Conservation (phyloP, 2,329 filamentous ascomycete species). For the Akanthomyces dipterigenus region DNA sequence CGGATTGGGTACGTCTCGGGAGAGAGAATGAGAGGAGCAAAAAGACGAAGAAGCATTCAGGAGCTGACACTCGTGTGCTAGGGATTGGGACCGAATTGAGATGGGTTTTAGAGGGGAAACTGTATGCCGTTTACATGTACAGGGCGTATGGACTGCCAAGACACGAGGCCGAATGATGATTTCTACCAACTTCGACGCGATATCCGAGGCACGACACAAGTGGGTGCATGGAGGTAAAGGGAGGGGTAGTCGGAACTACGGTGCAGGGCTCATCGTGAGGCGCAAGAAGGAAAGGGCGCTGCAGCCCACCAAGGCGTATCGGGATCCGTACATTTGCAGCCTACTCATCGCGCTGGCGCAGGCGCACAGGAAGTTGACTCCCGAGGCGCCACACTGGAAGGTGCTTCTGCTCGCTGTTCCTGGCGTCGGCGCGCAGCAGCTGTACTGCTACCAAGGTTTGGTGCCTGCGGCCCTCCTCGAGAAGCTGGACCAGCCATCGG, state of each 20-base stretch:
- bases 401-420: background rate
- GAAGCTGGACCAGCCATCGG: background rate
- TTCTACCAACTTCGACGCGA: background rate
- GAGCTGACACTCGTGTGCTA: background rate
- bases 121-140: background rate
- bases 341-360: background rate
- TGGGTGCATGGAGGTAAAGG: background rate
- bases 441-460: background rate
- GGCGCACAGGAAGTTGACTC: background rate
- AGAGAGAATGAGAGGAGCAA: background rate
- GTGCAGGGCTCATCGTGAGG: background rate
- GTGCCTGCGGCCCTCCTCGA: background rate
- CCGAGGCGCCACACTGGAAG: background rate
- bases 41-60: background rate
- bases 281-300: background rate
- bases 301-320: background rate
- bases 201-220: background rate
- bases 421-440: background rate
- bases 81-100: background rate
- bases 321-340: slow-evolving; percentile 3
- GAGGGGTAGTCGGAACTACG: background rate
- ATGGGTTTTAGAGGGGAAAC: background rate
- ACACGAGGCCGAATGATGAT: background rate
- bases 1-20: background rate
- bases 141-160: background rate